Evolutionary conservation across 176 grass and related monocot species (phyloP), one percentile per base, ranked within the genome.

Genomic region (Zizania latifolia): DNA sequence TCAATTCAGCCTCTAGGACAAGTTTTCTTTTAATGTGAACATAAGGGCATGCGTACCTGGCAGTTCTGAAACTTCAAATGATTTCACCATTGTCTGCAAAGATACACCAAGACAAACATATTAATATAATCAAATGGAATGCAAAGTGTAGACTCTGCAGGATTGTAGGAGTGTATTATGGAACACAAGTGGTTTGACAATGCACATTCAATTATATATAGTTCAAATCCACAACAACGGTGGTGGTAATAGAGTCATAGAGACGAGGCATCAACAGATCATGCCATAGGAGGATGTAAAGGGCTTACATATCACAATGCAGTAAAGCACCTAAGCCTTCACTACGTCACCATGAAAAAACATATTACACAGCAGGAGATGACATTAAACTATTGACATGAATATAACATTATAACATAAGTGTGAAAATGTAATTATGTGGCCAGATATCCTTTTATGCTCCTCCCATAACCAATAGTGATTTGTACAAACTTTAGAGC

Each of bases 11-110:
- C 29, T 22, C 14, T 65, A 68, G 44, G 22, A 53, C 27, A 68
- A 48, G 4, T 55, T 60, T 13, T 68, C 62, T 35, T 68, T 68
- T 68, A 51, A 68, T 50, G 11, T 32, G 5, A 83, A 14, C 26
- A 67, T 54, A 87, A 61, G 62, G 22, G 19, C 21, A 39, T 45
- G 62, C 23, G 48, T 94, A 94, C 95, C 95, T 82, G 95, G 95
- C 68, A 99, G 72, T 59, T 99, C 95, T 19, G 95, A 88, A 46
- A 88, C 89, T 78, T 99, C 95, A 69, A 99, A 99, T 65, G 95
- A 99, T 81, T 99, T 99, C 65, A 90, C 95, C 95, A 99, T 99
- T 35, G 91, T 85, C 95, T 99, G 86, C 28, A 89, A 61, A 57
- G n/a, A 87, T 78, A 82, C 10, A 76, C 30, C 81, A 55, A 83